Evolutionary conservation across 768 basidiomycete genomes (phyloP).

Genomic region (Tricholoma bakamatsutake): DNA sequence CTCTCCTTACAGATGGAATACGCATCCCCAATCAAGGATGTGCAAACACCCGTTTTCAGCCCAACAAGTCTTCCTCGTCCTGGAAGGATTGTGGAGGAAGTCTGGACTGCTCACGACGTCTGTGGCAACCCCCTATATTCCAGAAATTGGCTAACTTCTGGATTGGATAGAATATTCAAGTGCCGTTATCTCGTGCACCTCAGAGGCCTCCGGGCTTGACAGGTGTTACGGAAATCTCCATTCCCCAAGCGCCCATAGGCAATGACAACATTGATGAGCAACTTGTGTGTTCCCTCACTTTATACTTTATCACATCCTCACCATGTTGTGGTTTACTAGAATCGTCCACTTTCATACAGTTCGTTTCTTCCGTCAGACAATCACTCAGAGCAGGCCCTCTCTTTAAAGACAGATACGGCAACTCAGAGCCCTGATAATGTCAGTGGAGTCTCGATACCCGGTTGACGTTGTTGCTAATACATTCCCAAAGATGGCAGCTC

Average conservation of each 20-base stretch:
- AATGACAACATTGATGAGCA: background rate
- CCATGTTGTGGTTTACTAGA: background rate
- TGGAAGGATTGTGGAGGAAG: constrained; percentile 22
- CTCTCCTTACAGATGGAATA: constrained; percentile 21
- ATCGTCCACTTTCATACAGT: background rate
- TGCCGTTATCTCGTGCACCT: background rate
- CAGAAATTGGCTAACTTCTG: background rate
- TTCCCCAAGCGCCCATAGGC: background rate
- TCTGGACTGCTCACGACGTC: constrained; percentile 31
- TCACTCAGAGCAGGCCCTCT: background rate
- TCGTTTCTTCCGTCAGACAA: background rate
- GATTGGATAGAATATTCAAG: constrained; percentile 1
- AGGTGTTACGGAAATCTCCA: background rate
- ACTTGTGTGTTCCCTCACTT: background rate
- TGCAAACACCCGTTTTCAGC: constrained; percentile 28
- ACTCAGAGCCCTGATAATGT: background rate
- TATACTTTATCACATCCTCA: too few species aligned
- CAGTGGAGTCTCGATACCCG: background rate
- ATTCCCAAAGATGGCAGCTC: background rate
- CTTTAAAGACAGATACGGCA: background rate
- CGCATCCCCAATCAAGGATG: constrained; percentile 28
- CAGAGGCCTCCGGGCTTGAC: background rate
- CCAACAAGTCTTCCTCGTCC: constrained; percentile 29
- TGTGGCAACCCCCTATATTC: background rate
- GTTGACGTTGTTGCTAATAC: background rate